Conservation (phyloP, 495 filamentous ascomycete species). For the Aspergillus affinis region DNA sequence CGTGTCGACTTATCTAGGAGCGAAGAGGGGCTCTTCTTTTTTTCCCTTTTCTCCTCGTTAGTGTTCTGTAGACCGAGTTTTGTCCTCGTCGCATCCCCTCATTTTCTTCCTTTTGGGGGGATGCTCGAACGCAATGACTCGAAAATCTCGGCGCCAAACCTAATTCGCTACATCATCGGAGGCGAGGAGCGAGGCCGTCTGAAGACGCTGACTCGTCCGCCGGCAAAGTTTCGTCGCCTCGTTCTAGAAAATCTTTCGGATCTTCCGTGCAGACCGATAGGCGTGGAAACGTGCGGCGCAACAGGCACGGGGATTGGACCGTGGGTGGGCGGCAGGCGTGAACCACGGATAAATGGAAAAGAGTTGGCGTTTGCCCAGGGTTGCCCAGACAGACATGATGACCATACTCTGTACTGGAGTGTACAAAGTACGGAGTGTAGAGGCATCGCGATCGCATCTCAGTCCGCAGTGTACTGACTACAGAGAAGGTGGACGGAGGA, state of each 20-base stretch:
- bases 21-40: conserved; percentile 4
- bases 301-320: conserved; percentile 17
- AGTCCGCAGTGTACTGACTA: too few relatives aligned
- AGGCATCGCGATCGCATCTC: too few relatives aligned
- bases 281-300: conserved; percentile 15
- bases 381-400: too few relatives aligned
- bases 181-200: neutral
- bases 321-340: conserved; percentile 4
- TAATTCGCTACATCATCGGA: neutral
- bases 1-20: neutral
- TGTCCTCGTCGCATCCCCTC: neutral
- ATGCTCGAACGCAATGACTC: neutral
- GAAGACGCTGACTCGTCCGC: neutral
- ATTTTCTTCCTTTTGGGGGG: neutral
- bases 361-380: too few relatives aligned
- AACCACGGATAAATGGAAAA: neutral
- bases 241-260: conserved; percentile 26
- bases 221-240: conserved; percentile 9
- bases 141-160: neutral
- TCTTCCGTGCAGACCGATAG: conserved; percentile 24
- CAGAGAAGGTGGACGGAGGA: neutral
- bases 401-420: too few relatives aligned
- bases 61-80: neutral
- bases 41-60: neutral
- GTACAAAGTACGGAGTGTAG: too few relatives aligned